phyloP scores from a whole-genome alignment of 2,329 filamentous ascomycete species.

The Stemphylium lycopersici region DNA sequence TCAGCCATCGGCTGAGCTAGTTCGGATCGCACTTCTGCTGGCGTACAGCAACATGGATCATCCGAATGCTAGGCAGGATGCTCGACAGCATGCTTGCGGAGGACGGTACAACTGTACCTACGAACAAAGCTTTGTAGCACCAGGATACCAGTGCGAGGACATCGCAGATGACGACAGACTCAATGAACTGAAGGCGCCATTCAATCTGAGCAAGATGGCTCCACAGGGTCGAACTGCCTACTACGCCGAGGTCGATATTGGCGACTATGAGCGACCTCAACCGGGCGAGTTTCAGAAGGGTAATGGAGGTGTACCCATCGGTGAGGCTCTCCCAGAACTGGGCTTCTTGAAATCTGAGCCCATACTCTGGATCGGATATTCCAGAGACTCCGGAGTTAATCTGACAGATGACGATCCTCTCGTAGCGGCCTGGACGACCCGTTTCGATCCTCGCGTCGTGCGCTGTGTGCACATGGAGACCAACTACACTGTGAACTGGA shows the following conservation, averaged over 20 bases:
- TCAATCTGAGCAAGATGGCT: conserved; percentile 38
- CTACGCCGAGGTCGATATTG: conserved; percentile 35
- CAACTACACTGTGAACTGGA: conserved; percentile 42
- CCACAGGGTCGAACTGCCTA: conserved; percentile 41
- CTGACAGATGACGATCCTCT: conserved; percentile 28
- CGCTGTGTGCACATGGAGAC: conserved; percentile 44
- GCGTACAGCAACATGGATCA: conserved; percentile 40
- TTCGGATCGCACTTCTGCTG: conserved; percentile 37
- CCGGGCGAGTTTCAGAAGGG: conserved; percentile 23
- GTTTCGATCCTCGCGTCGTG: conserved; percentile 39
- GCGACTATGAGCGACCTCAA: conserved; percentile 39
- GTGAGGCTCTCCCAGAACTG: conserved; percentile 27
- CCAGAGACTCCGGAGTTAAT: conserved; percentile 34
- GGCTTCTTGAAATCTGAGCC: conserved; percentile 42
- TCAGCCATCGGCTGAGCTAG: conserved; percentile 39
- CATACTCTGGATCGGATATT: conserved; percentile 45
- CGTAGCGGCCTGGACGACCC: conserved; percentile 35
- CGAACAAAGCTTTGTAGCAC: conserved; percentile 36
- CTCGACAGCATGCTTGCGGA: conserved; percentile 46
- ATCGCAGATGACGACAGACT: conserved; percentile 33
- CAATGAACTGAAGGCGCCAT: conserved; percentile 35
- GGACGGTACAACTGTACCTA: conserved; percentile 45
- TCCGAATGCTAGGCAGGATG: conserved; percentile 33
- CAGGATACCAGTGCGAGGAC: conserved; percentile 43
- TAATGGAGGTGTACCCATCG: conserved; percentile 40